These are phyloP conservation scores for Zygosaccharomyces sapae DNA, from an alignment of 1,139 yeast genomes.

Conservation along the genomic window DNA sequence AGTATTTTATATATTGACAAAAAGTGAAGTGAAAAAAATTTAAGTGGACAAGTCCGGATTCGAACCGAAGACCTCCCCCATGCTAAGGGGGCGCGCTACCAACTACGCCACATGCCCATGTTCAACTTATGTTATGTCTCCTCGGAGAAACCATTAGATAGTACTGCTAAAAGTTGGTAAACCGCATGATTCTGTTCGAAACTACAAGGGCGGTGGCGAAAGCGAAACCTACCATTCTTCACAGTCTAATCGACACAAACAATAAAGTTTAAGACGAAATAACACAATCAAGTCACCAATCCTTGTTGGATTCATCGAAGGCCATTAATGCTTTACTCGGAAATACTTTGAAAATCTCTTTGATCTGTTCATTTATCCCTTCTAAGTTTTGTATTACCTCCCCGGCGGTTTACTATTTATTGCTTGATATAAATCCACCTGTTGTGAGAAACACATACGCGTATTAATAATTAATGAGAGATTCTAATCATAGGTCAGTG, in stretches of 20 bases:
- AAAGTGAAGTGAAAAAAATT: no score
- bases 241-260: background rate
- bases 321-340: background rate
- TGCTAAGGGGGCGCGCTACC: conserved; percentile 92
- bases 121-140: background rate
- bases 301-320: background rate
- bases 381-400: background rate
- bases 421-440: no score
- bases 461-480: conserved; percentile 57
- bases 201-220: conserved; percentile 5
- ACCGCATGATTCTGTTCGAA: no score
- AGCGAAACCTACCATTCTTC: background rate
- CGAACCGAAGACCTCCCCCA: conserved; percentile 90
- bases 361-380: background rate
- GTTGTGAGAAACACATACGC: no score
- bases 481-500: conserved; percentile 78
- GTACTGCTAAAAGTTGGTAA: background rate
- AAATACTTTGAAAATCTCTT: background rate
- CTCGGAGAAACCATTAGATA: background rate
- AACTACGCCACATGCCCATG: conserved; percentile 86
- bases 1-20: no score
- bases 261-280: no score
- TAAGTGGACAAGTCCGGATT: conserved; percentile 78
- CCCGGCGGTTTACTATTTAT: conserved; percentile 1
- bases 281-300: background rate